Conservation (phyloP, 352 stramenopile genomes). For the Aphanomyces cochlioides region DNA sequence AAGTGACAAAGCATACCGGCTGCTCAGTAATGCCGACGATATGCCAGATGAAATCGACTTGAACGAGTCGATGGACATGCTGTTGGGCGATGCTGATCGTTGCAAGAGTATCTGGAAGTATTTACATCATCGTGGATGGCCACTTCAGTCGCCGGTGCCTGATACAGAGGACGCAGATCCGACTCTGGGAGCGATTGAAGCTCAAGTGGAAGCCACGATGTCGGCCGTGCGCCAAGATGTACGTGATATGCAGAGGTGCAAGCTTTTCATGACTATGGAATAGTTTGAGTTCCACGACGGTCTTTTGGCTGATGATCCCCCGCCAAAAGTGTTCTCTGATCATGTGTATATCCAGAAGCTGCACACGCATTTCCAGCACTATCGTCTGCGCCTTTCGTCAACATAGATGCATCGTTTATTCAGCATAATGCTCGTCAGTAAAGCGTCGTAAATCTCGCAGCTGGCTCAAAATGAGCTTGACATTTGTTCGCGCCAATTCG, state of each 20-base stretch:
- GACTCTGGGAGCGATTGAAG: conserved; percentile 3
- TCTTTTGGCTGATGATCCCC: conserved; percentile 33
- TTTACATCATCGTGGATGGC: conserved; percentile 10
- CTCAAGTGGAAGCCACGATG: conserved; percentile 23
- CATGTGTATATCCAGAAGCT: conserved; percentile 42
- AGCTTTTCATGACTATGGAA: neutral
- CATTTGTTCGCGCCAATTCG: conserved; percentile 69
- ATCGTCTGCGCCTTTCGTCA: neutral
- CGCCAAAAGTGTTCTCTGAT: conserved; percentile 30
- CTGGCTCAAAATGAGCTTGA: conserved; percentile 73
- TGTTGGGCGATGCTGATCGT: conserved; percentile 15
- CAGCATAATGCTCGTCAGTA: conserved; percentile 67
- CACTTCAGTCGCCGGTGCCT: neutral
- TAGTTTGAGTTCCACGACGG: conserved; percentile 42
- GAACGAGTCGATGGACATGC: conserved; percentile 14
- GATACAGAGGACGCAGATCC: neutral
- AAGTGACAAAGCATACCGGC: conserved; percentile 6
- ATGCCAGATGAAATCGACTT: conserved; percentile 19
- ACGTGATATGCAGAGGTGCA: neutral
- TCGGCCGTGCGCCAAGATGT: conserved; percentile 10
- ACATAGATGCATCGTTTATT: conserved; percentile 16
- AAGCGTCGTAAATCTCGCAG: conserved; percentile 70
- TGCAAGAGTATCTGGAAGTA: conserved; percentile 21
- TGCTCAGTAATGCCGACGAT: neutral
- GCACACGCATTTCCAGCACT: conserved; percentile 49